These are phyloP conservation scores for Alternaria viburni DNA, from an alignment of 2,329 filamentous ascomycete genomes.

Conservation along the genomic window DNA sequence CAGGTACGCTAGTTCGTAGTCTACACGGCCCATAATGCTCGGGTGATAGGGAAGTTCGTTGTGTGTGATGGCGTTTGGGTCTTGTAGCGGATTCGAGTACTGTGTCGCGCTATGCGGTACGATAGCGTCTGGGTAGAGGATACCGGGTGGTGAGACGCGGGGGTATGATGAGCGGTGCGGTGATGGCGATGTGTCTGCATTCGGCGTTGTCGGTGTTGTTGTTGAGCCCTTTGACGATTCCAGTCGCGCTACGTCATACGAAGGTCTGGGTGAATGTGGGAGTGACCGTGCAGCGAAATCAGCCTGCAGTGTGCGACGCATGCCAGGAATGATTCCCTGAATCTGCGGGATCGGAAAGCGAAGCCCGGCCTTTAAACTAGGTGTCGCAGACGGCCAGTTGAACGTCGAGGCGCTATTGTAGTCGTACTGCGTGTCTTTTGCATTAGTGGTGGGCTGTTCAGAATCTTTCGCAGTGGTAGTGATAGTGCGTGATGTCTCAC, in stretches of 20 bases:
- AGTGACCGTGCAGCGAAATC: neutral
- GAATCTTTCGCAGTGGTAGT: neutral
- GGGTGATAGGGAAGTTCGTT: neutral
- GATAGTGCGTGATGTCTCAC: neutral
- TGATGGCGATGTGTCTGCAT: neutral
- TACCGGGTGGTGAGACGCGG: conserved; percentile 7
- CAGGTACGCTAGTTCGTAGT: conserved; percentile 12
- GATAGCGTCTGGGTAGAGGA: conserved; percentile 14
- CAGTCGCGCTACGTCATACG: neutral
- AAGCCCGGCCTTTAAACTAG: neutral
- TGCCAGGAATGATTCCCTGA: conserved; percentile 4
- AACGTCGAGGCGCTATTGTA: neutral
- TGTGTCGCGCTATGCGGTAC: conserved; percentile 1
- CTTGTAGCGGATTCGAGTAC: neutral
- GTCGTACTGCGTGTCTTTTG: neutral
- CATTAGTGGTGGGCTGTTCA: neutral
- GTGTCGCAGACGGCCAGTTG: neutral
- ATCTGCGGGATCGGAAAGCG: neutral
- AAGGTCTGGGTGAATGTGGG: neutral
- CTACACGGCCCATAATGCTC: neutral
- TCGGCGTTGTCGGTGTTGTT: neutral
- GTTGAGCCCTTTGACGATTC: neutral
- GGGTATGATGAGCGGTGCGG: conserved; percentile 5
- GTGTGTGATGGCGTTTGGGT: neutral
- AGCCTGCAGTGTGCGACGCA: neutral